Evolutionary conservation across 2,329 filamentous ascomycete species (phyloP).

Genomic region (Fragosphaeria purpurea): DNA sequence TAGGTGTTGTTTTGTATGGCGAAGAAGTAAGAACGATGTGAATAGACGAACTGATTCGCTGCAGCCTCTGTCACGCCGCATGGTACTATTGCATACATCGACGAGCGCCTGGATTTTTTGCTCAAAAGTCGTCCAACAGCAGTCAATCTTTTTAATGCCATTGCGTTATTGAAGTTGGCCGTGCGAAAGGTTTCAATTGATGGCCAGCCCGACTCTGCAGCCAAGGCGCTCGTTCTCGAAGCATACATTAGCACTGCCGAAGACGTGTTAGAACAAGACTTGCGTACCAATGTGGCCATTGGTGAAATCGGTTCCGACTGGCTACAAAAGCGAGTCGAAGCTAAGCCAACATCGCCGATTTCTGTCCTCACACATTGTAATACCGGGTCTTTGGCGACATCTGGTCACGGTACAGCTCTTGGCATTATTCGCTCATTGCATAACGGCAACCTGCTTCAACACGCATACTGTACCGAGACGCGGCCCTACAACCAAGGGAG

Average conservation of each 20-base stretch:
- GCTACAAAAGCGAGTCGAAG: slow-evolving; percentile 53
- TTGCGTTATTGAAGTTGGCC: slow-evolving; percentile 61
- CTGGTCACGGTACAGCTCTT: slow-evolving; percentile 92
- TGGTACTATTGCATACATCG: slow-evolving; percentile 61
- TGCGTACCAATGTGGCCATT: slow-evolving; percentile 78
- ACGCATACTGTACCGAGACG: slow-evolving; percentile 94
- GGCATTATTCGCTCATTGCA: slow-evolving; percentile 85
- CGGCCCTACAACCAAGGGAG: slow-evolving; percentile 97
- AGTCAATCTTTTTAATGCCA: slow-evolving; percentile 88
- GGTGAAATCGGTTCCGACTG: slow-evolving; percentile 75
- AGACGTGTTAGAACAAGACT: slow-evolving; percentile 76
- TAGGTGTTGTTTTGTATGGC: slow-evolving; percentile 17
- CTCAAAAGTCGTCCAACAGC: slow-evolving; percentile 86
- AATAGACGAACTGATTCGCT: no score
- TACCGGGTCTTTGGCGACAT: slow-evolving; percentile 91
- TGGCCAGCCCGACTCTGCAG: slow-evolving; percentile 26
- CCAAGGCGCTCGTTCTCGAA: slow-evolving; percentile 46
- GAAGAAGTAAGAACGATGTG: no score
- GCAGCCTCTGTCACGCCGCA: slow-evolving; percentile 21
- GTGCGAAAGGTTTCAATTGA: slow-evolving; percentile 41
- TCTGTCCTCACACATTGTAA: slow-evolving; percentile 98
- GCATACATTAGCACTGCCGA: slow-evolving; percentile 75
- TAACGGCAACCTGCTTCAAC: slow-evolving; percentile 53
- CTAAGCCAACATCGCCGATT: slow-evolving; percentile 41
- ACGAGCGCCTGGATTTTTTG: slow-evolving; percentile 72